Percentiles rank a stretch among this genome's conserved stretches.
These are phyloP conservation scores for Pugionium dolabratum DNA, from an alignment of 345 rosid genomes.

Conservation along the genomic window DNA sequence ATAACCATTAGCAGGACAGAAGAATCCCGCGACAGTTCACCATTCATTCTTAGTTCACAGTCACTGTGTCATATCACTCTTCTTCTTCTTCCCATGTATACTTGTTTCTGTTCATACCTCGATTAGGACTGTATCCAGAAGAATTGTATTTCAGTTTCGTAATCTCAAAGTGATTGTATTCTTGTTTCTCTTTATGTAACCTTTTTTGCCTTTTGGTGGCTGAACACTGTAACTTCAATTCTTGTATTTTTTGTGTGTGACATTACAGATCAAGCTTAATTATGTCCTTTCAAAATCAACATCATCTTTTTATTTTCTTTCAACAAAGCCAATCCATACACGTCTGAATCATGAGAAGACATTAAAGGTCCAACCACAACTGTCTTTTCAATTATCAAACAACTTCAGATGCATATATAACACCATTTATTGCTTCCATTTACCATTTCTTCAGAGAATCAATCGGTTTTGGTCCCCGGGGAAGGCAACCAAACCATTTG, in stretches of 20 bases:
- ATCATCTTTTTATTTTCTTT: too few relatives aligned
- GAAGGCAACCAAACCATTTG: too few relatives aligned
- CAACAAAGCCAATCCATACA: too few relatives aligned
- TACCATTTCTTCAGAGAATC: too few relatives aligned
- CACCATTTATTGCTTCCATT: too few relatives aligned
- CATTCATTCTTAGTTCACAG: constrained; percentile 7
- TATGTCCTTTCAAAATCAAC: not conserved
- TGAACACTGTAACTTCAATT: constrained; percentile 1
- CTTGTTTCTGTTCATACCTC: constrained; percentile 25
- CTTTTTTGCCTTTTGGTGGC: constrained; percentile 5
- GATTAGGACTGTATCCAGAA: constrained; percentile 8
- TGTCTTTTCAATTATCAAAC: too few relatives aligned
- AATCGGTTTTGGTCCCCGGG: too few relatives aligned
- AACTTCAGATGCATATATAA: too few relatives aligned
- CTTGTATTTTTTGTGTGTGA: constrained; percentile 7
- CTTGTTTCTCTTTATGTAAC: constrained; percentile 26
- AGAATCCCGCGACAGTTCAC: not conserved
- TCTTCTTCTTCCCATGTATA: not conserved
- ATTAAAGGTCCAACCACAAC: too few relatives aligned
- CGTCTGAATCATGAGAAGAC: too few relatives aligned
- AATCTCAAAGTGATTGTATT: constrained; percentile 8
- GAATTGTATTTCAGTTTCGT: constrained; percentile 9
- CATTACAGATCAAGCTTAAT: not conserved
- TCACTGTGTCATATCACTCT: not conserved
- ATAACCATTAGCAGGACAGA: not conserved